Evolutionary conservation across 805 yeast genomes (phyloP).

Genomic region (Tetrapisispora pingtungensis): DNA sequence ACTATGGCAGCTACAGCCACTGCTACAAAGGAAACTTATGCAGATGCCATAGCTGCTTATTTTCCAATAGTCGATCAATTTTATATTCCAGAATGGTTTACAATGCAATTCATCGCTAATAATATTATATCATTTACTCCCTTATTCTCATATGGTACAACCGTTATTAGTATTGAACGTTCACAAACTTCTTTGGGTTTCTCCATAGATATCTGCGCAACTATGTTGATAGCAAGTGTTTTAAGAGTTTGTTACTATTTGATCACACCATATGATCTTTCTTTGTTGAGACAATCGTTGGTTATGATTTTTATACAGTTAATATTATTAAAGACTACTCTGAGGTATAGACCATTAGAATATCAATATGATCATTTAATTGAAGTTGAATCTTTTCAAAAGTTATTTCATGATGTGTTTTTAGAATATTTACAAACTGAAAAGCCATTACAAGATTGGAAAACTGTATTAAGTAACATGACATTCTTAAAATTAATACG

Average conservation of each 20-base stretch:
- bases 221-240: slow-evolving; percentile 72
- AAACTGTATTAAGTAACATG: slow-evolving; percentile 14
- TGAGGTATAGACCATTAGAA: slow-evolving; percentile 45
- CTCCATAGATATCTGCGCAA: slow-evolving; percentile 85
- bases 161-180: slow-evolving; percentile 56
- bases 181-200: slow-evolving; percentile 66
- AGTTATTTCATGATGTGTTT: slow-evolving; percentile 27
- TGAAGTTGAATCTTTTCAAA: slow-evolving; percentile 25
- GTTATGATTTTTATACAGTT: slow-evolving; percentile 80
- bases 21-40: slow-evolving; percentile 1
- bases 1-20: not conserved
- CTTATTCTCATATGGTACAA: slow-evolving; percentile 75
- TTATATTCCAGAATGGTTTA: slow-evolving; percentile 40
- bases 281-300: slow-evolving; percentile 66
- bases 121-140: slow-evolving; percentile 73
- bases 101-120: slow-evolving; percentile 49
- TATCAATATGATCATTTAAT: slow-evolving; percentile 32
- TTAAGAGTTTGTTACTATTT: slow-evolving; percentile 68
- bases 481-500: slow-evolving; percentile 15
- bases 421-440: slow-evolving; percentile 19
- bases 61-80: slow-evolving; percentile 34
- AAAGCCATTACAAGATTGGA: slow-evolving; percentile 22
- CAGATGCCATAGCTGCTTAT: slow-evolving; percentile 21
- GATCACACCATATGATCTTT: slow-evolving; percentile 71
- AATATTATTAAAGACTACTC: slow-evolving; percentile 50